Percentiles rank a stretch among this genome's conserved stretches.
phyloP scores from a whole-genome alignment of 768 basidiomycete species.

The Tylopilus vinaceipallidus region DNA sequence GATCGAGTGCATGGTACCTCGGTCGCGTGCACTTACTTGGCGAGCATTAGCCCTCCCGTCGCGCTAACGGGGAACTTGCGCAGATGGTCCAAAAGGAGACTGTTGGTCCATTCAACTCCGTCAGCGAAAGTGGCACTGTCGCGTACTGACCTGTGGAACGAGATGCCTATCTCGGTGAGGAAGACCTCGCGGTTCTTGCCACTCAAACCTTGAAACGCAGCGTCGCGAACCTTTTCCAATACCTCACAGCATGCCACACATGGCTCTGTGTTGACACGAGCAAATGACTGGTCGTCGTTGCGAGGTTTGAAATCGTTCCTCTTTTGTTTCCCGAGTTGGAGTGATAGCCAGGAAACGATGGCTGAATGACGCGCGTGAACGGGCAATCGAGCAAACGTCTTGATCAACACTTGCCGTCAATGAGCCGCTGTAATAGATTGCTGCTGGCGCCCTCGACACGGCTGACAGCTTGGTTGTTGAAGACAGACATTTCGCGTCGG shows the following conservation, averaged over 20 bases:
- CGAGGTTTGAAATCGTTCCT: constrained; percentile 95
- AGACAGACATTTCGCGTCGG: constrained; percentile 89
- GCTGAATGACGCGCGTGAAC: constrained; percentile 38
- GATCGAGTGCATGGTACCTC: neutral
- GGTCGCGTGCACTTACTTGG: constrained; percentile 69
- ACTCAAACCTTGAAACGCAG: constrained; percentile 70
- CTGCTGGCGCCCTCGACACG: constrained; percentile 85
- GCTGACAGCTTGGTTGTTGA: constrained; percentile 85
- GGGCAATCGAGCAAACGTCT: neutral
- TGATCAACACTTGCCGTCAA: constrained; percentile 61
- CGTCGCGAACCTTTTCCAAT: constrained; percentile 78
- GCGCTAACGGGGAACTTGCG: constrained; percentile 97
- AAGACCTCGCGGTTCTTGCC: constrained; percentile 94
- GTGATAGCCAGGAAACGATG: constrained; percentile 69
- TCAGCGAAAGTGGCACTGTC: neutral
- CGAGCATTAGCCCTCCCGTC: constrained; percentile 95
- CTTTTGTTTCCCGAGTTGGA: constrained; percentile 88
- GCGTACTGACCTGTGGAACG: constrained; percentile 76
- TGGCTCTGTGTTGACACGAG: constrained; percentile 92
- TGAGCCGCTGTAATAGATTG: constrained; percentile 70
- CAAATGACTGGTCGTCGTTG: constrained; percentile 94
- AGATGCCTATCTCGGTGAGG: constrained; percentile 89
- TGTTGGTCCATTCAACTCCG: constrained; percentile 30
- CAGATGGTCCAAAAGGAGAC: constrained; percentile 89
- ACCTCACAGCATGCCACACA: constrained; percentile 83